Conservation (phyloP, 2,329 filamentous ascomycete genomes). For the Cercospora sp. region DNA sequence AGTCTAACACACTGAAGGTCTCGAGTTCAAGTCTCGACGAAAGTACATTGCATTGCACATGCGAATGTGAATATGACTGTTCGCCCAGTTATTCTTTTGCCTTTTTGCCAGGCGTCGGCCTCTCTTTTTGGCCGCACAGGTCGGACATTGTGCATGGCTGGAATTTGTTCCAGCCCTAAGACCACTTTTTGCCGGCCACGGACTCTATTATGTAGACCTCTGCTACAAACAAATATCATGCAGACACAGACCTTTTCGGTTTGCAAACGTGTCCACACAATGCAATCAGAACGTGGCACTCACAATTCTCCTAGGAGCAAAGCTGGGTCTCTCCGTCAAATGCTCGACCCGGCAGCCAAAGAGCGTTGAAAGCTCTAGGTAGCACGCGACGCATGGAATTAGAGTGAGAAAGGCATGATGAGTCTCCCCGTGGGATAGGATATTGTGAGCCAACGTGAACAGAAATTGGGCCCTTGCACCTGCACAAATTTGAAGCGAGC, state of each 20-base stretch:
- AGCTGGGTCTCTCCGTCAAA: neutral
- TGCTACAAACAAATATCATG: neutral
- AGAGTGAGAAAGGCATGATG: neutral
- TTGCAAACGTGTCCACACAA: neutral
- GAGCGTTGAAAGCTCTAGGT: neutral
- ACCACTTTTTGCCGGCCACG: neutral
- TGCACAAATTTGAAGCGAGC: neutral
- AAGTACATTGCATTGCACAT: neutral
- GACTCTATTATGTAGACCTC: neutral
- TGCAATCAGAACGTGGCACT: neutral
- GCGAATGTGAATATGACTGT: neutral
- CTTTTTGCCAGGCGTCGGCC: neutral
- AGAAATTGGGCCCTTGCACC: neutral
- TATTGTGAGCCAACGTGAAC: neutral
- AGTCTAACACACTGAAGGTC: conserved; percentile 43
- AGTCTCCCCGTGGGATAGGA: neutral
- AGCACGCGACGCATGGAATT: neutral
- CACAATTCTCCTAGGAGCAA: neutral
- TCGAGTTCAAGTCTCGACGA: conserved; percentile 10
- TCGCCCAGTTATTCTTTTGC: neutral
- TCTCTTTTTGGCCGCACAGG: neutral
- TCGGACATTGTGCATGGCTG: neutral
- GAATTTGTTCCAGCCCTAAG: neutral
- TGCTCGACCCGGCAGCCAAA: neutral
- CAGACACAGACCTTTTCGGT: neutral